Conservation (phyloP, 2,329 filamentous ascomycete species). For the Alternaria dauci region DNA sequence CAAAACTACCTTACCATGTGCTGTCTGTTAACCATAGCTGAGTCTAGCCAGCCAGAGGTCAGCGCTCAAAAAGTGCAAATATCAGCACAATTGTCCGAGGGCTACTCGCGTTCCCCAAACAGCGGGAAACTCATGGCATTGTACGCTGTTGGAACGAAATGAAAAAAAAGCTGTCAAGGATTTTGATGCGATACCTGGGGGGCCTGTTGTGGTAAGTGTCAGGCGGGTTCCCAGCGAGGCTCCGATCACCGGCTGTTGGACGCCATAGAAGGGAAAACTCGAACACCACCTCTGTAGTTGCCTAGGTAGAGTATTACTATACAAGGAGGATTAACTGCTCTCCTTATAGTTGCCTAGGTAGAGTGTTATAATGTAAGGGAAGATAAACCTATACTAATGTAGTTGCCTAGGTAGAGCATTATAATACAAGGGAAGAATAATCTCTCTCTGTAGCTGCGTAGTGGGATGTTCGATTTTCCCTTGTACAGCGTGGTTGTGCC, state of each 20-base stretch:
- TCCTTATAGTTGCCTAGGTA: too few species aligned
- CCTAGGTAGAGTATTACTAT: too few species aligned
- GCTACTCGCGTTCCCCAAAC: neutral
- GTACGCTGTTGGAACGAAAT: neutral
- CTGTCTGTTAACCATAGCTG: neutral
- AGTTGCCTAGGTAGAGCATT: too few species aligned
- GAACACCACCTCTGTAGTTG: too few species aligned
- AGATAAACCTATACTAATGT: too few species aligned
- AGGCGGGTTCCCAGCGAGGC: neutral
- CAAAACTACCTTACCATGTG: neutral
- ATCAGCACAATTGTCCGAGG: neutral
- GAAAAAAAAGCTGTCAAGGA: neutral
- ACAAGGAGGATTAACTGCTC: too few species aligned
- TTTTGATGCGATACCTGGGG: neutral
- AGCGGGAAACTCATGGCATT: neutral
- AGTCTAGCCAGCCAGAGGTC: neutral
- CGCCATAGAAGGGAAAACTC: too few species aligned
- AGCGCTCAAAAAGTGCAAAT: neutral
- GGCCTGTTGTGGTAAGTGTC: neutral
- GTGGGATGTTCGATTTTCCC: too few species aligned
- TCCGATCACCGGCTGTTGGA: slow-evolving; percentile 1
- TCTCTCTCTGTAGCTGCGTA: too few species aligned
- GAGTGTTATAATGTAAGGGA: too few species aligned
- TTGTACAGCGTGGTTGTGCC: neutral
- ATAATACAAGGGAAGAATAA: too few species aligned